Evolutionary conservation across 257 asterid genomes (phyloP), one percentile per base, ranked within the genome.

Genomic region (Petunia axillaris): DNA sequence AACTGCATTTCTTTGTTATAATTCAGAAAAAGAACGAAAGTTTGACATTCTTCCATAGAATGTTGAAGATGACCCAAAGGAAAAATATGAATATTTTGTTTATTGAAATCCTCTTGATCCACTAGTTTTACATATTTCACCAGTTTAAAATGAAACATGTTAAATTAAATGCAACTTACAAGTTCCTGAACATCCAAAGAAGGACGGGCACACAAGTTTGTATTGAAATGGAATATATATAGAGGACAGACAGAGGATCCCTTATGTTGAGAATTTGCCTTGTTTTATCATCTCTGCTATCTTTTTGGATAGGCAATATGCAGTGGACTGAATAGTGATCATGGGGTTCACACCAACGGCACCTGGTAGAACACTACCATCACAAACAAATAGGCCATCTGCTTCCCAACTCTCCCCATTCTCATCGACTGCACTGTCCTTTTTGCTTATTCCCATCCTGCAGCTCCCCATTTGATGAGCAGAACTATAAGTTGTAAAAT

Each of bases 391-490:
- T 38, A 93, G 64, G 9, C 98, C 97, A 9, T 88, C 78, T 2
- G 93, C 99, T 76, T 95, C 99, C 98, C 98, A 95, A 63, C 93
- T 91, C 91, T 95, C 97, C 3, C 99, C 99, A 64, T 91, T 92
- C 63, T 81, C 92, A 78, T 95, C 98, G 11, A 95, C 97, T 0
- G 93, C 98, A 0, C 98, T 91, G 0, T 82, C 95, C 13, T 77
- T 82, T 41, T 89, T 87, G 16, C 14, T 81, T 43, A 8, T 74
- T 54, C 94, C 99, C 97, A 95, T 95, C 78, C 93, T 87, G 62
- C 97, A 95, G 68, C 99, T 93, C 40, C 99, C 98, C 93, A 95
- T 93, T 78, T 95, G 99, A 83, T 95, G 99, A 1, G 99, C 98
- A 1, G 97, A 92, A 48, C 84, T 57, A 65, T 93, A 95, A 0